These are phyloP conservation scores for Odonthalia washingtoniensis DNA, from an alignment of 31 red algal species.

Conservation along the genomic window DNA sequence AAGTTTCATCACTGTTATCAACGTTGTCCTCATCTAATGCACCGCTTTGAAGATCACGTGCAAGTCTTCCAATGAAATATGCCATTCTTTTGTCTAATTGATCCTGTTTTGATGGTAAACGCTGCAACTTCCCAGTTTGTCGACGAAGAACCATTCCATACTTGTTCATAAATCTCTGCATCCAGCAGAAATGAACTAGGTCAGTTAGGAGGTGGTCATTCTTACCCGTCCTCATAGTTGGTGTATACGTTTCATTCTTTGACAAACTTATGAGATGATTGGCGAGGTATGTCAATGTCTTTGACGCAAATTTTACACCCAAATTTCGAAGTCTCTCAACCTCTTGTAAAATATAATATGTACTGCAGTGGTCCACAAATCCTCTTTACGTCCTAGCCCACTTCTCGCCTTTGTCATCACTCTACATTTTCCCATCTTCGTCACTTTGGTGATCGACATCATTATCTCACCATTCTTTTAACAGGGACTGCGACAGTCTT, in stretches of 20 bases:
- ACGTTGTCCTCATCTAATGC: constrained; percentile 17
- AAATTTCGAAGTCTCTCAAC: constrained; percentile 24
- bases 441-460: no score
- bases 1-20: constrained; percentile 43
- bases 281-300: background rate
- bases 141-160: constrained; percentile 9
- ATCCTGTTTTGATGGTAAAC: constrained; percentile 36
- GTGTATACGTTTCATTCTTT: no score
- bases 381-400: no score
- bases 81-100: constrained; percentile 20
- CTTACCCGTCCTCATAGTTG: background rate
- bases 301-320: constrained; percentile 16
- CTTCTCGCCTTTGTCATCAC: no score
- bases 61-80: constrained; percentile 21
- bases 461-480: no score
- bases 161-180: constrained; percentile 4
- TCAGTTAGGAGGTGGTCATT: background rate
- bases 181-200: constrained; percentile 11
- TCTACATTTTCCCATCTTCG: no score
- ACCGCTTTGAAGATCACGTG: constrained; percentile 7
- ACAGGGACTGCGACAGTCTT: no score
- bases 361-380: background rate
- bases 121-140: constrained; percentile 34
- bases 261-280: background rate
- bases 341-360: background rate